These are phyloP conservation scores for Russula ochroleuca DNA, from an alignment of 768 basidiomycete species.

Conservation along the genomic window DNA sequence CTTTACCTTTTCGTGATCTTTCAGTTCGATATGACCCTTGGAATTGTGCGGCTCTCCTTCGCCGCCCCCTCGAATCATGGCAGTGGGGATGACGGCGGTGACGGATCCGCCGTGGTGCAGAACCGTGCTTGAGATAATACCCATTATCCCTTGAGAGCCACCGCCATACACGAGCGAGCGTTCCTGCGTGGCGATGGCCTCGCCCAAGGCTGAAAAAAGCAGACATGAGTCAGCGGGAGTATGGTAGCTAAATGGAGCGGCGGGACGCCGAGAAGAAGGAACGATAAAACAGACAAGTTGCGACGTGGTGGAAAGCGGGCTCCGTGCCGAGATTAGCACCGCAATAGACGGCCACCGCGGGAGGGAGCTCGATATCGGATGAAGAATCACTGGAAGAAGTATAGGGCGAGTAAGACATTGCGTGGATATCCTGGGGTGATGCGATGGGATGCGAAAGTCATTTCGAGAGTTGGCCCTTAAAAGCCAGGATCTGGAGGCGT, in stretches of 20 bases:
- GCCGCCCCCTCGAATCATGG: constrained; percentile 65
- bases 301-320: constrained; percentile 60
- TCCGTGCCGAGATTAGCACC: constrained; percentile 67
- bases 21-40: constrained; percentile 30
- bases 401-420: not conserved
- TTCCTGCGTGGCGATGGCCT: constrained; percentile 56
- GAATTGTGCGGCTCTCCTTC: constrained; percentile 42
- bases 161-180: constrained; percentile 84
- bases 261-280: not conserved
- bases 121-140: constrained; percentile 63
- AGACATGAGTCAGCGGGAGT: not conserved
- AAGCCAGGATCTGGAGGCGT: not conserved
- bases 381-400: not conserved
- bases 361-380: not conserved
- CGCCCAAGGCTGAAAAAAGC: constrained; percentile 55
- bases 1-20: constrained; percentile 37
- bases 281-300: constrained; percentile 51
- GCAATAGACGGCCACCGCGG: constrained; percentile 79
- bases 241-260: not conserved
- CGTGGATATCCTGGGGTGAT: not conserved
- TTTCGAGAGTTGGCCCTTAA: not conserved
- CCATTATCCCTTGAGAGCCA: constrained; percentile 82
- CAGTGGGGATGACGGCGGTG: constrained; percentile 73
- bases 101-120: constrained; percentile 65
- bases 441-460: not conserved